phyloP scores from a whole-genome alignment of 176 grass and related monocot species.

The Echinochloa phyllopogon region DNA sequence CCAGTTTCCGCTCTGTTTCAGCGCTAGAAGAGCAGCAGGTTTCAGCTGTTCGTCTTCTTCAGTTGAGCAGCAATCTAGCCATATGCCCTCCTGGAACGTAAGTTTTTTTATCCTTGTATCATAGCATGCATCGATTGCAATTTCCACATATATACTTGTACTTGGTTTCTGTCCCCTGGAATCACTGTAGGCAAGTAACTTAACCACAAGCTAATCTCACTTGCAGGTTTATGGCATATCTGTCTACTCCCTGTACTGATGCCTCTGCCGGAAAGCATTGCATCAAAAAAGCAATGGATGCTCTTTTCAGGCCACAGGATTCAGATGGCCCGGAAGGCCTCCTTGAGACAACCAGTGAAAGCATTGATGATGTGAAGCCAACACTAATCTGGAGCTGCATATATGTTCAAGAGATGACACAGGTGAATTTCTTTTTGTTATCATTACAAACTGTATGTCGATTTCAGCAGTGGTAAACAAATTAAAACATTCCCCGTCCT shows the following conservation, averaged over 20 bases:
- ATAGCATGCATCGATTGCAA: conserved; percentile 12
- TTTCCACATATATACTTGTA: conserved; percentile 34
- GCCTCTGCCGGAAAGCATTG: conserved; percentile 55
- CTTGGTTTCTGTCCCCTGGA: background rate
- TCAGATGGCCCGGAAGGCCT: conserved; percentile 47
- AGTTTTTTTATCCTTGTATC: conserved; percentile 47
- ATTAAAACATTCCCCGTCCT: conserved; percentile 33
- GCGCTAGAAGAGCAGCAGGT: conserved; percentile 75
- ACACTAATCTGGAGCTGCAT: conserved; percentile 77
- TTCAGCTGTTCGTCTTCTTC: conserved; percentile 71
- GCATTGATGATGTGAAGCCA: conserved; percentile 52
- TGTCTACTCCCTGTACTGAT: conserved; percentile 81
- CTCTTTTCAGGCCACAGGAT: conserved; percentile 59
- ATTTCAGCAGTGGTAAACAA: conserved; percentile 12
- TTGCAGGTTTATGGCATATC: conserved; percentile 80
- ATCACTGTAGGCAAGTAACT: conserved; percentile 24
- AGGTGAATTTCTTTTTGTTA: conserved; percentile 62
- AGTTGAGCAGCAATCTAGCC: conserved; percentile 90
- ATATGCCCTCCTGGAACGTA: conserved; percentile 86
- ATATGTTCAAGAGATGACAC: conserved; percentile 72
- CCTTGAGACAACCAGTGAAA: conserved; percentile 41
- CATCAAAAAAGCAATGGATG: conserved; percentile 74
- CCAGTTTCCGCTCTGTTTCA: conserved; percentile 46
- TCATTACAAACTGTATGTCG: background rate
- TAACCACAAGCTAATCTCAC: conserved; percentile 33